phyloP scores from a whole-genome alignment of 352 stramenopile genomes.

The Phytophthora chlamydospora region DNA sequence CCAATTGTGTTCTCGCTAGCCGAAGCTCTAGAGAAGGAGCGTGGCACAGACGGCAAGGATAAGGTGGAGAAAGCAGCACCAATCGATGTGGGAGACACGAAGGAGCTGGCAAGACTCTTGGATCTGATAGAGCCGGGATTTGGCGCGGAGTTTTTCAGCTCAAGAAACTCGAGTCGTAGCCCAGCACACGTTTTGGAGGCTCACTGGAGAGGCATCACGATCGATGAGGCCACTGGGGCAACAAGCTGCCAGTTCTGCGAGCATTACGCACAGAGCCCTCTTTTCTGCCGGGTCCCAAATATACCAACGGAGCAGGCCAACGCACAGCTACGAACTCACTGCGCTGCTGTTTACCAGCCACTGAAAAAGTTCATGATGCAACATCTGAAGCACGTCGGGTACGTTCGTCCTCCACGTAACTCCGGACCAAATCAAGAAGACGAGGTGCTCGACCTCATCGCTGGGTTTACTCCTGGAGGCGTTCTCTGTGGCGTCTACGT shows the following conservation, averaged over 20 bases:
- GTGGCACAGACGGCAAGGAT: not conserved
- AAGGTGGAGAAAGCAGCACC: conserved; percentile 2
- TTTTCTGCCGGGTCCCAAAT: not conserved
- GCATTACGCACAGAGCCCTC: conserved; percentile 1
- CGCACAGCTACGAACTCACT: not conserved
- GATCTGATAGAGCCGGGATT: not conserved
- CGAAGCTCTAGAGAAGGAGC: conserved; percentile 7
- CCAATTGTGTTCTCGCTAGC: conserved; percentile 13
- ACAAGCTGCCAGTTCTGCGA: conserved; percentile 12
- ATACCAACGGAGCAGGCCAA: not conserved
- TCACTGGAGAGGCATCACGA: conserved; percentile 5
- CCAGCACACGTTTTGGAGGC: not conserved
- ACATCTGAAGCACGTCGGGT: not conserved
- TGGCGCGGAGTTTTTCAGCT: conserved; percentile 2
- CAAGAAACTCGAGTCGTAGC: not conserved
- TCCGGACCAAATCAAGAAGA: not conserved
- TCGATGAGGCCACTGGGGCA: not conserved
- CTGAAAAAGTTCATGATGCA: conserved; percentile 20
- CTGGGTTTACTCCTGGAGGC: not conserved
- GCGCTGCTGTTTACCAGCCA: not conserved
- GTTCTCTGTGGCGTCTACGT: conserved; percentile 8
- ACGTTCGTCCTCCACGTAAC: conserved; percentile 1
- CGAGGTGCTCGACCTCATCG: not conserved
- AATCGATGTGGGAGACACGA: not conserved
- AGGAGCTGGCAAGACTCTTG: conserved; percentile 7